Conservation (phyloP, 805 yeast species). For the Candida bentonensis region DNA sequence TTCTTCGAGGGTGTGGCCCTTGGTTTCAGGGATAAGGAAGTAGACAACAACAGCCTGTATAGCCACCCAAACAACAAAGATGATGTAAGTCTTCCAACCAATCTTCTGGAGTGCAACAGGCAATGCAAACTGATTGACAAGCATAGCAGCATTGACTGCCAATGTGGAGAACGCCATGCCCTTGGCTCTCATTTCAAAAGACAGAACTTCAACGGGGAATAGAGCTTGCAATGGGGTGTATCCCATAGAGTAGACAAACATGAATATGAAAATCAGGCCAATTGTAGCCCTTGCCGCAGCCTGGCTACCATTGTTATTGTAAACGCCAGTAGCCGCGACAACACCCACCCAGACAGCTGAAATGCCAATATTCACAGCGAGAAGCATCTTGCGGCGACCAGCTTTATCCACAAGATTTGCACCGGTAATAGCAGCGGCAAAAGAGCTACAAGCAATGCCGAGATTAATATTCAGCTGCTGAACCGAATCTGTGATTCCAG, state of each 20-base stretch:
- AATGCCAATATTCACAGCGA: conserved; percentile 13
- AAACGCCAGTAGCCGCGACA: conserved; percentile 15
- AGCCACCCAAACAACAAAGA: conserved; percentile 19
- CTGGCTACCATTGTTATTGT: conserved; percentile 7
- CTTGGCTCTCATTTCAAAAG: conserved; percentile 20
- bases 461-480: conserved; percentile 6
- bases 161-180: conserved; percentile 17
- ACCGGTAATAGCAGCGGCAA: conserved; percentile 9
- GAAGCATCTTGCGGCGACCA: conserved; percentile 18
- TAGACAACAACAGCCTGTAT: conserved; percentile 31
- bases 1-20: conserved; percentile 68
- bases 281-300: conserved; percentile 14
- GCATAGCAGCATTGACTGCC: conserved; percentile 19
- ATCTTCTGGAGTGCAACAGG: conserved; percentile 21
- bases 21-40: conserved; percentile 62
- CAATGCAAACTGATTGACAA: conserved; percentile 16
- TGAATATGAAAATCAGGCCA: conserved; percentile 9
- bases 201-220: conserved; percentile 20
- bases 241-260: conserved; percentile 13
- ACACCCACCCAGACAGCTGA: conserved; percentile 14
- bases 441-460: conserved; percentile 2
- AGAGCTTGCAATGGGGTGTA: conserved; percentile 26
- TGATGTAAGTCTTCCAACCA: conserved; percentile 21
- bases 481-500: conserved; percentile 6
- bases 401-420: conserved; percentile 15